phyloP scores from a whole-genome alignment of 2,329 filamentous ascomycete genomes.

The Cercospora sojina region DNA sequence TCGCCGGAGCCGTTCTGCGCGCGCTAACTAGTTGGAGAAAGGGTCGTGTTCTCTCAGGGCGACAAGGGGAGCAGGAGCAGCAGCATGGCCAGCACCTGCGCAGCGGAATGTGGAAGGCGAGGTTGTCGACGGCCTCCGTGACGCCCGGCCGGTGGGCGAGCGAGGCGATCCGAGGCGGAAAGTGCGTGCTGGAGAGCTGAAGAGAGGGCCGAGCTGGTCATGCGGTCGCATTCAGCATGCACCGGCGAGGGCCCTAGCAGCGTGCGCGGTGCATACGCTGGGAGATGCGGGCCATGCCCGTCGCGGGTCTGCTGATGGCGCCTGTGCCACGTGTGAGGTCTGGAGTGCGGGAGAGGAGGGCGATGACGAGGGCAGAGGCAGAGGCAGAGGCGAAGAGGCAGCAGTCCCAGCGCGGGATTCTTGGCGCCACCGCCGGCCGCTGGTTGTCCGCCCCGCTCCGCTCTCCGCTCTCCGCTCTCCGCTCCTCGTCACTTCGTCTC shows the following conservation, averaged over 20 bases:
- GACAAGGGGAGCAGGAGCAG: conserved; percentile 4
- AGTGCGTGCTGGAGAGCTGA: background rate
- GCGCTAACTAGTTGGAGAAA: conserved; percentile 11
- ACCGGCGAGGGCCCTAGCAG: background rate
- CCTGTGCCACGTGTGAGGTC: conserved; percentile 9
- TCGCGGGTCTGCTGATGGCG: conserved; percentile 10
- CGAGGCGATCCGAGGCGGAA: background rate
- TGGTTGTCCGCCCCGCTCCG: background rate
- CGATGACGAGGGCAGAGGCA: background rate
- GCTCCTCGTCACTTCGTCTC: background rate
- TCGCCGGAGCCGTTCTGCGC: conserved; percentile 15
- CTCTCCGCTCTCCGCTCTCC: background rate
- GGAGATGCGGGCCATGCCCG: background rate
- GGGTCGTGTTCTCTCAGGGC: conserved; percentile 15
- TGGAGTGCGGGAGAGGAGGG: background rate
- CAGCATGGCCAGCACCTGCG: conserved; percentile 14
- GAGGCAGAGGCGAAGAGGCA: background rate
- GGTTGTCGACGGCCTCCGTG: background rate
- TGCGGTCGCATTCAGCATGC: conserved; percentile 3
- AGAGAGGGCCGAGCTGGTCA: background rate
- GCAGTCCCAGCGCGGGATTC: background rate
- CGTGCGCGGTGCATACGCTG: conserved; percentile 16
- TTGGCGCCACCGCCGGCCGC: background rate
- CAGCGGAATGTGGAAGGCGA: background rate
- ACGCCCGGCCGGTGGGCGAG: background rate